phyloP scores from a whole-genome alignment of 768 basidiomycete genomes.

The Antrodiella citrinella region DNA sequence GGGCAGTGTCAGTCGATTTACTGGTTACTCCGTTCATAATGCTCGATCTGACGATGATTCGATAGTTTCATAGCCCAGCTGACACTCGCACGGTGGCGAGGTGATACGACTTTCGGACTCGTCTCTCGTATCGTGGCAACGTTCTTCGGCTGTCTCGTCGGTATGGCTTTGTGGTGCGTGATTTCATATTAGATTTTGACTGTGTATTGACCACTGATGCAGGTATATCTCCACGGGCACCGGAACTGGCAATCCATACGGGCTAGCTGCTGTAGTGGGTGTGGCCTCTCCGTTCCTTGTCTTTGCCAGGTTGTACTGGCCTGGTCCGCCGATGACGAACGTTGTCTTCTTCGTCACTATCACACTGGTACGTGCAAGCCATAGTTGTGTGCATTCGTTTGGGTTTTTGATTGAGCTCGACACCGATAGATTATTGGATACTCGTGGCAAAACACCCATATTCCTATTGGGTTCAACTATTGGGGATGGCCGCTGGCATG shows the following conservation, averaged over 20 bases:
- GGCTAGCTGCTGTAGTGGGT: constrained; percentile 58
- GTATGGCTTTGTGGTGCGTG: constrained; percentile 59
- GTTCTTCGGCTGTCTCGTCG: constrained; percentile 55
- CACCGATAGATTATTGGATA: constrained; percentile 55
- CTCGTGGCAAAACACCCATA: constrained; percentile 57
- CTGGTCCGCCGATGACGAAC: constrained; percentile 64
- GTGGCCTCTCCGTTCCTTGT: constrained; percentile 70
- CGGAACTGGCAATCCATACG: constrained; percentile 55
- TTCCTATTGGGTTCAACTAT: constrained; percentile 39
- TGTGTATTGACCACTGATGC: not conserved
- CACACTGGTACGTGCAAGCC: constrained; percentile 37
- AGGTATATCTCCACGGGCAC: constrained; percentile 68
- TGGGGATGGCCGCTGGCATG: constrained; percentile 65
- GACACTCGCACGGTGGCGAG: constrained; percentile 61
- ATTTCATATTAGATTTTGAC: not conserved
- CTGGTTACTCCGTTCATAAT: too few relatives aligned
- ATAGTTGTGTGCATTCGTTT: too few relatives aligned
- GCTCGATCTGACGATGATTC: not conserved
- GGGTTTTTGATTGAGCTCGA: not conserved
- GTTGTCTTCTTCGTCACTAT: constrained; percentile 60
- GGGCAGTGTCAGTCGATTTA: constrained; percentile 53
- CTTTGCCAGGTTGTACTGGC: constrained; percentile 66
- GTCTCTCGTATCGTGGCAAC: constrained; percentile 55
- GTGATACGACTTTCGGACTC: constrained; percentile 66
- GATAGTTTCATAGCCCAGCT: constrained; percentile 68